Base-by-base conservation (phyloP, 257 asterid genomes). In the Anisodus acutangulus region DNA sequence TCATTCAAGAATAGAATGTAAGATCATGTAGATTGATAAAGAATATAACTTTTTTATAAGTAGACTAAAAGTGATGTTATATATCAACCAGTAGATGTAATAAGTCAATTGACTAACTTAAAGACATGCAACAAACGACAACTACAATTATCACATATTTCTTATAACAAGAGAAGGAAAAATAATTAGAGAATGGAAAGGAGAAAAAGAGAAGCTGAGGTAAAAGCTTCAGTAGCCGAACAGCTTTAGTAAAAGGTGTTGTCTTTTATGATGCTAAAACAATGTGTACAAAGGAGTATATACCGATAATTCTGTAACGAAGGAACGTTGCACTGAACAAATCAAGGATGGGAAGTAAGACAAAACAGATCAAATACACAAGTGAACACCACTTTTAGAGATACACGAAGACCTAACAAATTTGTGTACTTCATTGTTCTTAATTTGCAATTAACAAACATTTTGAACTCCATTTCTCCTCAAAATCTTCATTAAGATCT, bases 261-360 rank as follows among this genome's bases (percentile, higher is more conserved):
- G 2, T 68, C 53, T 15, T 68, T 68, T 68, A 68, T 37, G 78
- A 37, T 68, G 47, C 51, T 68, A 68, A 68, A 68, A 68, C 78
- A 39, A 15, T 35, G 22, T 39, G 53, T 0, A 6, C 12, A 39
- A 55, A 55, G 5, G 60, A 55, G n/a, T 68, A 39, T 39, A 68
- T 68, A 15, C 49, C 74, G 37, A 7, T 49, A 67, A 37, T 67
- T 35, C 49, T 67, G 74, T 67, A 67, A 67, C 19, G 15, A 7
- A 13, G 49, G 49, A 37, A 35, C 74, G 6, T 37, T 13, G 4
- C 37, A 37, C 74, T 67, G 12, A 67, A 67, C 74, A 47, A 67
- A 13, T 37, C 11, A 35, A 37, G 6, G 49, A 67, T 67, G 49
- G 49, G 10, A 37, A 35, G 74, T 67, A 67, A 67, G 47, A 35